Conservation (phyloP, 345 rosid species). For the Heritiera littoralis region DNA sequence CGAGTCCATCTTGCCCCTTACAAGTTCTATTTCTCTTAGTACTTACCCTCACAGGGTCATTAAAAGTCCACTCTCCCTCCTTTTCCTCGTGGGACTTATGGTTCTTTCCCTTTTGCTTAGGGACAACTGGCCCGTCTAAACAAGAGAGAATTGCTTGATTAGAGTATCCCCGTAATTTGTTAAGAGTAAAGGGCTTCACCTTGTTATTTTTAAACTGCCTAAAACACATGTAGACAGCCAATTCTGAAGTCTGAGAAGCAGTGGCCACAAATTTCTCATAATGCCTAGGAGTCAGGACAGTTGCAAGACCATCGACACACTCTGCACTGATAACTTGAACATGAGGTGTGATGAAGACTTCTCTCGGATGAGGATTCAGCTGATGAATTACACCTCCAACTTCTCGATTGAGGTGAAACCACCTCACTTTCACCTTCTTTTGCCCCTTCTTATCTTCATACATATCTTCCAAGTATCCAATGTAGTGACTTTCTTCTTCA, state of each 20-base stretch:
- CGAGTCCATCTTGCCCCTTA: slow-evolving; percentile 15
- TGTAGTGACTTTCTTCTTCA: slow-evolving; percentile 34
- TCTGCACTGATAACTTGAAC: slow-evolving; percentile 50
- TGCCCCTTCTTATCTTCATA: slow-evolving; percentile 53
- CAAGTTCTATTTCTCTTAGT: slow-evolving; percentile 25
- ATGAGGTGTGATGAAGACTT: slow-evolving; percentile 46
- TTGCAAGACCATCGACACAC: slow-evolving; percentile 43
- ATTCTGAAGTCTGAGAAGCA: slow-evolving; percentile 16
- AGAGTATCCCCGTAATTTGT: slow-evolving; percentile 48
- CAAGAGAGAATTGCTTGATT: slow-evolving; percentile 43
- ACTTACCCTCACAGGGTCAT: slow-evolving; percentile 17
- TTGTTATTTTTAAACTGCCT: slow-evolving; percentile 45
- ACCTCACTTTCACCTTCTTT: slow-evolving; percentile 54
- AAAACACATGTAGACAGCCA: slow-evolving; percentile 37
- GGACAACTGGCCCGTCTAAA: slow-evolving; percentile 19
- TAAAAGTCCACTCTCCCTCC: slow-evolving; percentile 19
- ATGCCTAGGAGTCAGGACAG: slow-evolving; percentile 46
- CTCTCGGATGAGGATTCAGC: slow-evolving; percentile 36
- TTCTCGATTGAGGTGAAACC: slow-evolving; percentile 47
- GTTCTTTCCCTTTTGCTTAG: slow-evolving; percentile 29
- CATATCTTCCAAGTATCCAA: slow-evolving; percentile 53
- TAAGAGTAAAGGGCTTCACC: slow-evolving; percentile 46
- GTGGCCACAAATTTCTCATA: slow-evolving; percentile 36
- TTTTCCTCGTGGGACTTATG: slow-evolving; percentile 18
- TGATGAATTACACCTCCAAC: slow-evolving; percentile 31